Evolutionary conservation across 202 grass and related monocot species (phyloP).

Genomic region (Hordeum pubiflorum): DNA sequence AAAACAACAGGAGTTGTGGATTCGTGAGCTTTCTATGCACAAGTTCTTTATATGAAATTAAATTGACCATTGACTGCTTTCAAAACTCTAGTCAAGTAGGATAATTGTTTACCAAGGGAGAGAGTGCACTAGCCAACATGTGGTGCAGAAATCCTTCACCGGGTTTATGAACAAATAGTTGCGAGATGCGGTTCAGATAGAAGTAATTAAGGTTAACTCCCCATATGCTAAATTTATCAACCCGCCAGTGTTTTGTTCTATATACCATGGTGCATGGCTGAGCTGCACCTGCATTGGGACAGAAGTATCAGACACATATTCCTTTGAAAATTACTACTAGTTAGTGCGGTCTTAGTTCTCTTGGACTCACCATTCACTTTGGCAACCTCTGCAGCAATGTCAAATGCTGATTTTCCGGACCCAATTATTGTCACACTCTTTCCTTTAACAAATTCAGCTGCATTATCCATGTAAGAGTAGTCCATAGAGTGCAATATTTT

Average conservation of each 20-base stretch:
- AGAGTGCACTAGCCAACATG: constrained; percentile 46
- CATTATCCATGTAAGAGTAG: constrained; percentile 59
- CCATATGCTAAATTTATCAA: constrained; percentile 44
- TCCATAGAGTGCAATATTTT: constrained; percentile 61
- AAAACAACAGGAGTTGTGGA: not conserved
- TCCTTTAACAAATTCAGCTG: constrained; percentile 43
- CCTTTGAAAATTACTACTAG: not conserved
- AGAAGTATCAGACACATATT: not conserved
- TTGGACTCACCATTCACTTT: constrained; percentile 58
- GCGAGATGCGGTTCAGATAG: constrained; percentile 66
- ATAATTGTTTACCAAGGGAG: constrained; percentile 57
- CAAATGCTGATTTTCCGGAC: constrained; percentile 71
- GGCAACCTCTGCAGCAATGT: constrained; percentile 76
- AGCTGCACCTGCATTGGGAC: constrained; percentile 43
- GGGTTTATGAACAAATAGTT: constrained; percentile 82
- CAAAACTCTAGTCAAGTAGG: not conserved
- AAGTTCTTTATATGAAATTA: constrained; percentile 9
- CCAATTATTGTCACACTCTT: constrained; percentile 57
- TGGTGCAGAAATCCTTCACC: constrained; percentile 68
- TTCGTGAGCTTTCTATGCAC: not conserved
- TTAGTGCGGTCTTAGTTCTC: not conserved
- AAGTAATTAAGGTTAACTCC: constrained; percentile 59
- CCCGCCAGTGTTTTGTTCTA: constrained; percentile 64
- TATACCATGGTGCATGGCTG: constrained; percentile 70
- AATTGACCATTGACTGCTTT: not conserved